phyloP scores from a whole-genome alignment of 2,329 filamentous ascomycete species.

The Pseudopyrenochaeta lycopersici region DNA sequence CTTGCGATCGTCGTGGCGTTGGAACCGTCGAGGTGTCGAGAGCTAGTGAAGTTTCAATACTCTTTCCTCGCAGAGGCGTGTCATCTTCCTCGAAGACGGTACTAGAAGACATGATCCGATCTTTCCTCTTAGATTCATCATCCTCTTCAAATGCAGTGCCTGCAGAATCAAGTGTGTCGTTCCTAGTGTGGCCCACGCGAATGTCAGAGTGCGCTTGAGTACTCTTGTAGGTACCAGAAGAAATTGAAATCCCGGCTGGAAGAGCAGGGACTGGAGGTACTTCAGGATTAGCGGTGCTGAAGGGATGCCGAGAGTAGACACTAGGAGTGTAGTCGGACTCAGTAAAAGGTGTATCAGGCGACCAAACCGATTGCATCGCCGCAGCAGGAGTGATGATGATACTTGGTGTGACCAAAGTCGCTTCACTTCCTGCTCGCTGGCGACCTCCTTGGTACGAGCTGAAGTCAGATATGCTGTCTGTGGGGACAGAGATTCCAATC shows the following conservation, averaged over 20 bases:
- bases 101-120: slow-evolving; percentile 62
- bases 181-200: slow-evolving; percentile 28
- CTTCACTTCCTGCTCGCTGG: slow-evolving; percentile 50
- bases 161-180: slow-evolving; percentile 47
- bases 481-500: slow-evolving; percentile 74
- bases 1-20: slow-evolving; percentile 67
- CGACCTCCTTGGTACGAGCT: slow-evolving; percentile 40
- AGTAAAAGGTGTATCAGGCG: slow-evolving; percentile 65
- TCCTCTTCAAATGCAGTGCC: slow-evolving; percentile 60
- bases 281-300: slow-evolving; percentile 45
- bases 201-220: background rate
- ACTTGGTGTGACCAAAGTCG: slow-evolving; percentile 56
- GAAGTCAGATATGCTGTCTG: slow-evolving; percentile 57
- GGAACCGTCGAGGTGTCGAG: slow-evolving; percentile 54
- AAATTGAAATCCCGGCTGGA: slow-evolving; percentile 31
- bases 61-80: slow-evolving; percentile 38
- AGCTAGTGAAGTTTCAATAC: slow-evolving; percentile 42
- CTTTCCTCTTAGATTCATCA: slow-evolving; percentile 52
- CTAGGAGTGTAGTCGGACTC: slow-evolving; percentile 67
- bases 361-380: slow-evolving; percentile 64
- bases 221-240: slow-evolving; percentile 8
- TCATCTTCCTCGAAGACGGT: slow-evolving; percentile 78
- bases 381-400: slow-evolving; percentile 65
- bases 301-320: slow-evolving; percentile 67
- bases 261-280: slow-evolving; percentile 62